phyloP scores from a whole-genome alignment of 495 filamentous ascomycete species.

The Cercophora samala region DNA sequence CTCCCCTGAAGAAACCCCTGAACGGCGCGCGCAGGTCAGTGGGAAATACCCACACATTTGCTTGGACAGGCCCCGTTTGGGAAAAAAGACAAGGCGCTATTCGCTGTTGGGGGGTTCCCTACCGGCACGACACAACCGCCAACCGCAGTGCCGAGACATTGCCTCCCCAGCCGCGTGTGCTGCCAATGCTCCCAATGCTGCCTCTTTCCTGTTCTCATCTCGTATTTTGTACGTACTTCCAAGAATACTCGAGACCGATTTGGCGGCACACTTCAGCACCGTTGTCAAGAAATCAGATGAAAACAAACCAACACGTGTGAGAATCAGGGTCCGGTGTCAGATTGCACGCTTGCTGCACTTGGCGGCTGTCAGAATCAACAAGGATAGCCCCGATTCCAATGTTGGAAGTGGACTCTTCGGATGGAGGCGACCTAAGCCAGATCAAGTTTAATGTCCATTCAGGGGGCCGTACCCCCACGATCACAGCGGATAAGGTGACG shows the following conservation, averaged over 20 bases:
- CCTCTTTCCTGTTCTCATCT: slow-evolving; percentile 2
- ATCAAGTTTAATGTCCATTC: background rate
- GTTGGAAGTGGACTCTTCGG: slow-evolving; percentile 2
- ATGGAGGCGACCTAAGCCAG: background rate
- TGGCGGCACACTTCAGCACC: background rate
- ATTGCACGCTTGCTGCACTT: background rate
- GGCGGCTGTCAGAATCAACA: background rate
- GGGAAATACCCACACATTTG: background rate
- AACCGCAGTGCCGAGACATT: background rate
- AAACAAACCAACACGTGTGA: background rate
- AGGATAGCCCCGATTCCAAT: background rate
- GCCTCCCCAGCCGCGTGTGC: background rate
- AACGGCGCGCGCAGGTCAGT: background rate
- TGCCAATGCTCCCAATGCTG: background rate
- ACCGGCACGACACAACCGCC: slow-evolving; percentile 1
- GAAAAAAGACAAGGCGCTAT: background rate
- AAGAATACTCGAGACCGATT: background rate
- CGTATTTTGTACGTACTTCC: background rate
- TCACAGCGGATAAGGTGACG: slow-evolving; percentile 1
- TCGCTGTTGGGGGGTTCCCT: background rate
- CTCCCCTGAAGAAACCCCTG: slow-evolving; percentile 3
- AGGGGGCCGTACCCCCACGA: slow-evolving; percentile 1
- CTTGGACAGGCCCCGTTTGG: background rate
- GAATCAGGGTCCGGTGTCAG: background rate
- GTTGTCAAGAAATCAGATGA: background rate